Conservation (phyloP, 2,329 filamentous ascomycete species). For the Hortaea sp. region DNA sequence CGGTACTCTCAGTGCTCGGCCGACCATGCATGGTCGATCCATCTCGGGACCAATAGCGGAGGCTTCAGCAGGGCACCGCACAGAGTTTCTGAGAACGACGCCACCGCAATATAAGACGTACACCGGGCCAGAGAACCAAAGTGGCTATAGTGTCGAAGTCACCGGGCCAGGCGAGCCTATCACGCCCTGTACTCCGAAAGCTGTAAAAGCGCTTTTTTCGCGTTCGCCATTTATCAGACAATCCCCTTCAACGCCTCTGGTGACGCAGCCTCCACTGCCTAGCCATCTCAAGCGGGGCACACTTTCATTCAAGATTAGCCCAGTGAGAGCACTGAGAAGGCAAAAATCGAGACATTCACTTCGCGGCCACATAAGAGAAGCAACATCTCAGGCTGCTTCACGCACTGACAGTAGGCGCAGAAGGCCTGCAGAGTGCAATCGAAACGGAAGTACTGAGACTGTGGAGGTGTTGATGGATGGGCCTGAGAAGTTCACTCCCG, state of each 20-base stretch:
- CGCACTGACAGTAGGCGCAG: slow-evolving; percentile 5
- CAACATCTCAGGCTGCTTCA: slow-evolving; percentile 6
- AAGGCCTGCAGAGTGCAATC: slow-evolving; percentile 8
- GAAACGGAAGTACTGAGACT: slow-evolving; percentile 32
- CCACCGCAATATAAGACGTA: slow-evolving; percentile 11
- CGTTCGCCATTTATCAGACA: slow-evolving; percentile 19
- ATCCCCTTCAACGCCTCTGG: slow-evolving; percentile 15
- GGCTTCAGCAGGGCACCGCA: slow-evolving; percentile 17
- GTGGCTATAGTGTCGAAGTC: slow-evolving; percentile 13
- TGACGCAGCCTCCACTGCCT: slow-evolving; percentile 18
- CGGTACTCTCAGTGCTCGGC: slow-evolving; percentile 12
- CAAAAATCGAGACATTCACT: slow-evolving; percentile 24
- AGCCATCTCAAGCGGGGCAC: slow-evolving; percentile 24
- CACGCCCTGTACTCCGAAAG: slow-evolving; percentile 12
- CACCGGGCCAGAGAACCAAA: slow-evolving; percentile 4
- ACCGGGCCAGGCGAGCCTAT: slow-evolving; percentile 5
- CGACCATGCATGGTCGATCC: slow-evolving; percentile 20
- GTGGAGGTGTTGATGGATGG: slow-evolving; percentile 20
- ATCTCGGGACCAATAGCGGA: slow-evolving; percentile 25
- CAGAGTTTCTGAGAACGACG: slow-evolving; percentile 23
- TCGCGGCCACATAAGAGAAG: slow-evolving; percentile 16
- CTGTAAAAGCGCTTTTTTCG: slow-evolving; percentile 12
- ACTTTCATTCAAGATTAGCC: slow-evolving; percentile 21
- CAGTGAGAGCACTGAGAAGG: slow-evolving; percentile 20
- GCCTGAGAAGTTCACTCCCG: slow-evolving; percentile 9